A percentile compares a stretch with the other conserved stretches of the same genome.
These are phyloP conservation scores for Apiospora pterosperma DNA, from an alignment of 2,329 filamentous ascomycete species.

Conservation along the genomic window DNA sequence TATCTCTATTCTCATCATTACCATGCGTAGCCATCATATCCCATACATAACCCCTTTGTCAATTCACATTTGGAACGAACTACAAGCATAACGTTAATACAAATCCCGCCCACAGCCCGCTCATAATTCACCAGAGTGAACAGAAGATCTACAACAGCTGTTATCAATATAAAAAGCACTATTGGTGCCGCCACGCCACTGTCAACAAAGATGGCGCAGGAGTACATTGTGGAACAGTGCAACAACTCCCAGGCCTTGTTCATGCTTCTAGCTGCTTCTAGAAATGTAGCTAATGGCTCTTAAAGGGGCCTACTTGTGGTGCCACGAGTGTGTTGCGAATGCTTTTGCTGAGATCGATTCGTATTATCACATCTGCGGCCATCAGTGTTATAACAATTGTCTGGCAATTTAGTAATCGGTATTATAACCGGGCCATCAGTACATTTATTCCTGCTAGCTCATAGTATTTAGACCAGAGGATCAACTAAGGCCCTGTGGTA, in stretches of 20 bases:
- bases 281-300: background rate
- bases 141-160: background rate
- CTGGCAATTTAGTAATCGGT: background rate
- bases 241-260: background rate
- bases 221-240: background rate
- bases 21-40: too few species aligned
- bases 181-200: background rate
- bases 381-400: background rate
- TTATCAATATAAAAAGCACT: background rate
- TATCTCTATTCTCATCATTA: background rate
- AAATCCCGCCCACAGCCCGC: too few species aligned
- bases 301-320: background rate
- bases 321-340: background rate
- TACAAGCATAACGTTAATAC: too few species aligned
- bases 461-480: too few species aligned
- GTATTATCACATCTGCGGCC: background rate
- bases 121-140: background rate
- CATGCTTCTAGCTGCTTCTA: background rate
- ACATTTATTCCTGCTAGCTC: too few species aligned
- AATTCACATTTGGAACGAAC: too few species aligned
- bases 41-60: too few species aligned
- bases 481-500: too few species aligned
- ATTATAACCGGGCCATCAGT: too few species aligned
- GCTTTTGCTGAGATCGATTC: rapidly evolving
- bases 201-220: background rate